Base-by-base conservation (phyloP, 2,329 filamentous ascomycete genomes). In the Allantophomopsis lycopodina region DNA sequence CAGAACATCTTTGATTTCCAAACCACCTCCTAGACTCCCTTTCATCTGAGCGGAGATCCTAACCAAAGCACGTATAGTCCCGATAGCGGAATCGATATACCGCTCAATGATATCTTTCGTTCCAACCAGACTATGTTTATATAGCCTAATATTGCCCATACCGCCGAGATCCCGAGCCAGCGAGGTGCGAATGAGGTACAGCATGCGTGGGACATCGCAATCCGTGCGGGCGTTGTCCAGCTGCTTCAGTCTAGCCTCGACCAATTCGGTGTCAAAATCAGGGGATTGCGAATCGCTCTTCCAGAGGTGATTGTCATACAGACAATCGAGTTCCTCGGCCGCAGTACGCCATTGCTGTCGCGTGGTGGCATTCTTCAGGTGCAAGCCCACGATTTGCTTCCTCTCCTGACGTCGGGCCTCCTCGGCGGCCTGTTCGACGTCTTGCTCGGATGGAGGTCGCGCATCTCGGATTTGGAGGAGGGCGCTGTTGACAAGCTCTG, bases 81-180 rank as follows among this genome's bases (percentile, higher is more conserved):
- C 69, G 21, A 87, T 62, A 1, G 84, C 79, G 1, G 84, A 86
- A 37, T 82, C 74, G 44, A 94, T 88, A 51, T 95, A 95, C 28
- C 74, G 69, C 60, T 95, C 88, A 45, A 94, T 89, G 46, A 94
- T 61, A 43, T 72, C 68, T 61, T 95, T 95, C 7, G 88, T 94
- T 5, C 88, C 89, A 12, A 85, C 72, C 53, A 91, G 79, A 0
- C 83, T 83, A 55, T 91, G 83, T 40, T 79, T 79, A 61, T 95
- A 95, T 2, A 95, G 68, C 39, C 78, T 72, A 33, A 81, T 70
- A 52, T 87, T 83, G 44, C 83, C 85, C 81, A 95, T 94, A 38
- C 82, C 83, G 7, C 85, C 88, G 8, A 94, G 64, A 50, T 88
- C 79, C 35, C 88, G 78, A 32, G 80, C 85, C 37, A 95, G 61